Conservation (phyloP, 768 basidiomycete species). For the Cantharellus anzutake region DNA sequence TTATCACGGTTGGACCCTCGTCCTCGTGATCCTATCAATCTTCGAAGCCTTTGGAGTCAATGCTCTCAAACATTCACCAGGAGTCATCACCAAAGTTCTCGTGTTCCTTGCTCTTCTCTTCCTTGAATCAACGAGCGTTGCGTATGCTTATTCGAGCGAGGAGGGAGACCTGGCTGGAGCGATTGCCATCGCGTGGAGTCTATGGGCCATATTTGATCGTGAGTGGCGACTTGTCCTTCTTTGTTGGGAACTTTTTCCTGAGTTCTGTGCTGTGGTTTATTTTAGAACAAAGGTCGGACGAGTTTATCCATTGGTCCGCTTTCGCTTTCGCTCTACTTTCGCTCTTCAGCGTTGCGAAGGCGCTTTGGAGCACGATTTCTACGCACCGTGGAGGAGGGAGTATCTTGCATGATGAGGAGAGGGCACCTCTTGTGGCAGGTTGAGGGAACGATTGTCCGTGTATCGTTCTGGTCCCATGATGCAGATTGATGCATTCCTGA, state of each 20-base stretch:
- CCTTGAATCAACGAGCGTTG: slow-evolving; percentile 80
- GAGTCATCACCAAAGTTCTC: slow-evolving; percentile 86
- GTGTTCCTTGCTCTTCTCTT: slow-evolving; percentile 88
- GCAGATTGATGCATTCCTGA: too few relatives aligned
- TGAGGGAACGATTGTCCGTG: neutral
- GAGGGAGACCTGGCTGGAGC: slow-evolving; percentile 90
- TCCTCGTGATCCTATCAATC: slow-evolving; percentile 59
- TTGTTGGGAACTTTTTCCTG: neutral
- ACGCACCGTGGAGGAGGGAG: slow-evolving; percentile 24
- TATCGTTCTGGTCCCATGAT: too few relatives aligned
- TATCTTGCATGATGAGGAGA: slow-evolving; percentile 69
- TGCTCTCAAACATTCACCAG: slow-evolving; percentile 39
- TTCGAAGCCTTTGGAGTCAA: slow-evolving; percentile 84
- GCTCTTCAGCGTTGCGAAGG: slow-evolving; percentile 70
- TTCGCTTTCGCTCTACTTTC: slow-evolving; percentile 73
- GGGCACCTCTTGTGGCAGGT: slow-evolving; percentile 48
- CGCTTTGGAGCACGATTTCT: slow-evolving; percentile 33
- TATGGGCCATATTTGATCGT: slow-evolving; percentile 75
- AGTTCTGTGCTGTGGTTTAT: slow-evolving; percentile 6
- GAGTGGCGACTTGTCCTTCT: slow-evolving; percentile 4
- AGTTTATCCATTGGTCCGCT: slow-evolving; percentile 82
- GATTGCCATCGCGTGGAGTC: slow-evolving; percentile 79
- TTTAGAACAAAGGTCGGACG: slow-evolving; percentile 35
- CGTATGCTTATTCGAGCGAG: slow-evolving; percentile 78
- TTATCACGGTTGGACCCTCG: slow-evolving; percentile 84